Conservation (phyloP, 352 stramenopile species). For the Phytophthora palmivora region DNA sequence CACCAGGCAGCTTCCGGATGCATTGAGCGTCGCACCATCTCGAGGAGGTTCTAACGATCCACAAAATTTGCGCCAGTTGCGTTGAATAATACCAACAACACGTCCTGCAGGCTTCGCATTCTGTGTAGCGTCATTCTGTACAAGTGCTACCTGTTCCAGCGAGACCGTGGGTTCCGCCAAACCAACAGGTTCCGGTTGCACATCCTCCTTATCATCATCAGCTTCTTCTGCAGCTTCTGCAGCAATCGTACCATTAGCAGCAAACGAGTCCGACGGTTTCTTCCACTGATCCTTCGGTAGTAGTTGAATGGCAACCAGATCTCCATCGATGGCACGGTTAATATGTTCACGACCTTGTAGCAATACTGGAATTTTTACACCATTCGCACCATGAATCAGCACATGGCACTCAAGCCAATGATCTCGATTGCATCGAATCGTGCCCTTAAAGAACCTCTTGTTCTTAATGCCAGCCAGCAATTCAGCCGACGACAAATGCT, state of each 20-base stretch:
- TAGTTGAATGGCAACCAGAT: slow-evolving; percentile 97
- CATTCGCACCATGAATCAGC: slow-evolving; percentile 73
- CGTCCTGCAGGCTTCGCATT: slow-evolving; percentile 74
- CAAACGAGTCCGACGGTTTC: slow-evolving; percentile 76
- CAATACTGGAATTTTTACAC: slow-evolving; percentile 73
- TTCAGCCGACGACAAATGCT: slow-evolving; percentile 80
- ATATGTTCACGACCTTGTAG: slow-evolving; percentile 88
- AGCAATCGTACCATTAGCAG: slow-evolving; percentile 46
- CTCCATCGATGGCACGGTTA: slow-evolving; percentile 98
- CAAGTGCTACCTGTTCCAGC: slow-evolving; percentile 63
- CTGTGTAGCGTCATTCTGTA: slow-evolving; percentile 59
- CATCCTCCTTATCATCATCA: slow-evolving; percentile 58
- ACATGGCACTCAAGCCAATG: slow-evolving; percentile 86
- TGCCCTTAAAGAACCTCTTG: slow-evolving; percentile 90
- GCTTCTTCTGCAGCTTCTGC: slow-evolving; percentile 51
- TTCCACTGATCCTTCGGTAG: slow-evolving; percentile 87
- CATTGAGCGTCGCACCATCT: slow-evolving; percentile 45
- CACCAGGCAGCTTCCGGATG: slow-evolving; percentile 73
- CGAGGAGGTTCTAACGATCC: slow-evolving; percentile 91
- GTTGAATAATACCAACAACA: slow-evolving; percentile 93
- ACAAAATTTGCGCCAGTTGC: slow-evolving; percentile 95
- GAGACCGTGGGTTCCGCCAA: slow-evolving; percentile 75
- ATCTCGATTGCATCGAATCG: slow-evolving; percentile 88
- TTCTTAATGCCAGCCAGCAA: slow-evolving; percentile 89
- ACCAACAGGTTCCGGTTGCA: slow-evolving; percentile 39